A percentile compares a stretch with the other conserved stretches of the same genome.
These are phyloP conservation scores for Phlebiopsis flavidoalba DNA, from an alignment of 768 basidiomycete species.

Conservation along the genomic window DNA sequence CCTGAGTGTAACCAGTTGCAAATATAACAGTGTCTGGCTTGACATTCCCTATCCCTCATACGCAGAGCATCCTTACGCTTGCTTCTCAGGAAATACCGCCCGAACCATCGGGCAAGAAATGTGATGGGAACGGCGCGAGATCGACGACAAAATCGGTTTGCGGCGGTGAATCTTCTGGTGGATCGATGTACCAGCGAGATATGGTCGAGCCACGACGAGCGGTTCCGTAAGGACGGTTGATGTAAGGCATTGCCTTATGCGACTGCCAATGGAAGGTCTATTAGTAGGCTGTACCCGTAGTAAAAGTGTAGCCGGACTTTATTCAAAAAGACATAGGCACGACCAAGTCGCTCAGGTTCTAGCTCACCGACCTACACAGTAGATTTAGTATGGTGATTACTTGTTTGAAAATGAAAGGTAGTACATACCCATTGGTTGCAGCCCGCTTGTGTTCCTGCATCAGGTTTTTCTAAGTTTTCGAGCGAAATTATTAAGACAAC, in stretches of 20 bases:
- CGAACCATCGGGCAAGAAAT: constrained; percentile 37
- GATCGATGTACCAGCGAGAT: constrained; percentile 56
- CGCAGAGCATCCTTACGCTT: constrained; percentile 38
- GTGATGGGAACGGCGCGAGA: constrained; percentile 50
- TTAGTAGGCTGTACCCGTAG: neutral
- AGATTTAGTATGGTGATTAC: neutral
- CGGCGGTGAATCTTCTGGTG: constrained; percentile 43
- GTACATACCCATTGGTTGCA: neutral
- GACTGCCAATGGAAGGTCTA: constrained; percentile 27
- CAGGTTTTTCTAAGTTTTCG: neutral
- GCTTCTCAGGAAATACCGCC: constrained; percentile 40
- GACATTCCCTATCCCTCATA: constrained; percentile 34
- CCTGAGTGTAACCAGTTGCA: constrained; percentile 45
- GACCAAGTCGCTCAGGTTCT: constrained; percentile 45
- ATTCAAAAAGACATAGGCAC: constrained; percentile 63
- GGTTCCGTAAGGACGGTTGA: constrained; percentile 51
- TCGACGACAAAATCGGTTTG: constrained; percentile 41
- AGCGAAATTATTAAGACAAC: neutral
- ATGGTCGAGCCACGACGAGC: constrained; percentile 37
- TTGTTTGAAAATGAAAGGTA: neutral
- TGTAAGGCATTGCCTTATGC: constrained; percentile 54
- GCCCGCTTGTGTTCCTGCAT: neutral
- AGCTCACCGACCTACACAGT: constrained; percentile 43
- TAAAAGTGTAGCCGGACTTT: constrained; percentile 30
- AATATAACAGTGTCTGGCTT: constrained; percentile 45